These are phyloP conservation scores for Cystobasidium ongulense DNA, from an alignment of 768 basidiomycete genomes.

Conservation along the genomic window DNA sequence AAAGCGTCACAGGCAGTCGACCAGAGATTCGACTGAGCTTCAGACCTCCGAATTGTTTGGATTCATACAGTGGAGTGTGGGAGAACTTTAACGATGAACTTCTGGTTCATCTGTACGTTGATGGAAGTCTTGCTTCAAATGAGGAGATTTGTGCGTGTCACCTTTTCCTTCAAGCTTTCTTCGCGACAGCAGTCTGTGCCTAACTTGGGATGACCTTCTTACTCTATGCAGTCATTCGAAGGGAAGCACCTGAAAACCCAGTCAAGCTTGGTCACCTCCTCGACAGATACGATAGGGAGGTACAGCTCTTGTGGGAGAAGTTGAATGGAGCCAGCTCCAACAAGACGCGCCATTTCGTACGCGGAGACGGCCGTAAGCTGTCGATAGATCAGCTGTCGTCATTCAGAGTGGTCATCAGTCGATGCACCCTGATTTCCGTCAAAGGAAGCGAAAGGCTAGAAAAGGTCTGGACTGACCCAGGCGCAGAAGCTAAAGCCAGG, in stretches of 20 bases:
- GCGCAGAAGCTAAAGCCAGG: neutral
- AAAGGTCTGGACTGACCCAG: neutral
- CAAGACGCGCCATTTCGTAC: neutral
- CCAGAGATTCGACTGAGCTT: neutral
- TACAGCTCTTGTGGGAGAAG: neutral
- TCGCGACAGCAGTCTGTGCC: neutral
- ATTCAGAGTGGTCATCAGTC: neutral
- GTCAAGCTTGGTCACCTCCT: neutral
- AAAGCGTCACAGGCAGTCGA: neutral
- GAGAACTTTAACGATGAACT: neutral
- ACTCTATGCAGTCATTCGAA: neutral
- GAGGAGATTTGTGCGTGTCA: neutral
- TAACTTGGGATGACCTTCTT: neutral
- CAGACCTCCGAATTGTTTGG: neutral
- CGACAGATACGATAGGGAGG: neutral
- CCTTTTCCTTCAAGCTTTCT: neutral
- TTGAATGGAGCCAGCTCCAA: neutral
- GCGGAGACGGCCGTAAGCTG: neutral
- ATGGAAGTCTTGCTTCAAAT: neutral
- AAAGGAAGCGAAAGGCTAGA: neutral
- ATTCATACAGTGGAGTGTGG: neutral
- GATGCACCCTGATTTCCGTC: neutral
- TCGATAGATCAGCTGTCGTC: neutral
- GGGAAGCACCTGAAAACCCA: neutral
- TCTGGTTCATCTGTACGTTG: neutral